A percentile compares a stretch with the other conserved stretches of the same genome.
Conservation (phyloP, 2,329 filamentous ascomycete genomes). For the Pseudocercospora pini-densiflorae region DNA sequence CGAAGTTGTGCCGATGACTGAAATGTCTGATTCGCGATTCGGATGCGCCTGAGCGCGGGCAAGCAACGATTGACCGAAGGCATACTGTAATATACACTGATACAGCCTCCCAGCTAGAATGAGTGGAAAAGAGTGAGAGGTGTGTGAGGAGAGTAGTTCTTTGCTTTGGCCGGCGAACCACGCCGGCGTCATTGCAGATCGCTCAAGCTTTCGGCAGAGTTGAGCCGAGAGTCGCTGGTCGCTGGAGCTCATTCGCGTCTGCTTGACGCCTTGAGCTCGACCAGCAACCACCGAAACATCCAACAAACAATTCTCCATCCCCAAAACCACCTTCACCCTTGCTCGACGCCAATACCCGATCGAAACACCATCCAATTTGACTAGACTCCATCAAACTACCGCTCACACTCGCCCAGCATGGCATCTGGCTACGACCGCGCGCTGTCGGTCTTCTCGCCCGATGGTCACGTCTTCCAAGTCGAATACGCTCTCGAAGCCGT, state of each 20-base stretch:
- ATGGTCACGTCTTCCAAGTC: constrained; percentile 99
- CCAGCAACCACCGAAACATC: constrained; percentile 4
- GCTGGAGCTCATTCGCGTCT: constrained; percentile 12
- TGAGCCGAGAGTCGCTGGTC: not conserved
- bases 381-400: not conserved
- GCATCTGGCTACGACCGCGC: constrained; percentile 99
- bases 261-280: constrained; percentile 21
- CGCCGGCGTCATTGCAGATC: constrained; percentile 5
- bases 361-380: constrained; percentile 1
- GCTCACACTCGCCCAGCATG: constrained; percentile 57
- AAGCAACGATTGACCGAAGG: constrained; percentile 30
- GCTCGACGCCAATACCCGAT: not conserved
- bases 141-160: not conserved
- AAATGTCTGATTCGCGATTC: constrained; percentile 38
- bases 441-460: constrained; percentile 97
- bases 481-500: constrained; percentile 99
- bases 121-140: not conserved
- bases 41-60: constrained; percentile 39
- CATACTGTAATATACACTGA: constrained; percentile 25
- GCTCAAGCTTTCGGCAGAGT: constrained; percentile 13
- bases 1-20: constrained; percentile 35
- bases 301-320: constrained; percentile 5
- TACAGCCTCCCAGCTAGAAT: not conserved
- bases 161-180: not conserved
- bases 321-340: not conserved